Evolutionary conservation across 1,284 basidiomycete species (phyloP).

Genomic region (Cryptococcus sp.): DNA sequence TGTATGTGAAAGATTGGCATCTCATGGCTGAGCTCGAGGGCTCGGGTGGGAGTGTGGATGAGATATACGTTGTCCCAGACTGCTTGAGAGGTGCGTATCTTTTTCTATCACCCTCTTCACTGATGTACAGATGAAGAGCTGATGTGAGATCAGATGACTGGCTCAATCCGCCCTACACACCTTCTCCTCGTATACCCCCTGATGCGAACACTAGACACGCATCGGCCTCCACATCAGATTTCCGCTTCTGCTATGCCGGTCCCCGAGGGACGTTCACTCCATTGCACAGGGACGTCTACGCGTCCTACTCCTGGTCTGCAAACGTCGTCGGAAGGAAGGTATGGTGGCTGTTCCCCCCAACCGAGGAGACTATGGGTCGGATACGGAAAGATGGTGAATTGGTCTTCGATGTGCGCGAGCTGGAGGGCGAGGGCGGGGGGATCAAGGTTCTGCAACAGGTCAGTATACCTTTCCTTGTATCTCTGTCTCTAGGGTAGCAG

Average conservation of each 20-base stretch:
- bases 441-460: slow-evolving; percentile 44
- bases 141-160: slow-evolving; percentile 56
- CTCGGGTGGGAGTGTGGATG: slow-evolving; percentile 19
- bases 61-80: slow-evolving; percentile 56
- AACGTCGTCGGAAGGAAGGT: slow-evolving; percentile 60
- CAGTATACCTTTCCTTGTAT: slow-evolving; percentile 2
- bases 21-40: slow-evolving; percentile 48
- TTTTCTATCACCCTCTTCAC: neutral
- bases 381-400: slow-evolving; percentile 28
- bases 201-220: neutral
- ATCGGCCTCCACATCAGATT: slow-evolving; percentile 33
- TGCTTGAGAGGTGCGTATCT: slow-evolving; percentile 49
- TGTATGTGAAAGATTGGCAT: slow-evolving; percentile 64
- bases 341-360: slow-evolving; percentile 60
- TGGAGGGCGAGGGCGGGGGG: slow-evolving; percentile 38
- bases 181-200: slow-evolving; percentile 9
- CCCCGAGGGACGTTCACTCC: slow-evolving; percentile 54
- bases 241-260: slow-evolving; percentile 55
- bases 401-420: slow-evolving; percentile 48
- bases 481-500: neutral
- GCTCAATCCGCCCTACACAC: slow-evolving; percentile 52
- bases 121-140: neutral
- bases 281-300: slow-evolving; percentile 60
- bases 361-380: slow-evolving; percentile 37
- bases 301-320: slow-evolving; percentile 61